Base-by-base conservation (phyloP, 305 asterid genomes). In the Rubia tinctorum region DNA sequence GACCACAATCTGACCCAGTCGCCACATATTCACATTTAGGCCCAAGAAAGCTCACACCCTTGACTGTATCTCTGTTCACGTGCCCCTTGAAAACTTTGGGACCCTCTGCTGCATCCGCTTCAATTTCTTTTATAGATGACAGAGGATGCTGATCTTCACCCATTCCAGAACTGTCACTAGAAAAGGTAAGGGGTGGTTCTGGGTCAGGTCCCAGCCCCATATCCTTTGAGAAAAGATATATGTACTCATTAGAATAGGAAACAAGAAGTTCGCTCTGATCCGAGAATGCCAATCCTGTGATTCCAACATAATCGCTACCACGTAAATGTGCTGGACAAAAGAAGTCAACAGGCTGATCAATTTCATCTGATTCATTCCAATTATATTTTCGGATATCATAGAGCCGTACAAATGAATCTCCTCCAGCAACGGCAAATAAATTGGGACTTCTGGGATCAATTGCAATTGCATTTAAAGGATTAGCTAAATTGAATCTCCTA, bases 1-100 rank as follows among this genome's bases (percentile, higher is more conserved):
- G 83, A 61, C 99, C 99, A 89, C 99, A 95, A 73, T 95, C 97
- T 60, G 99, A 95, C 71, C 99, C 99, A 75, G 98, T 95, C 81
- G 86, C 88, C 72, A 95, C 93, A 84, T 92, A 95, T 75, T 95
- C 99, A 55, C 90, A 83, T 70, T 80, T 92, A 22, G 99, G 97
- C 74, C 99, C 99, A 79, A 87, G 88, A 80, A 95, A 92, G 66
- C 77, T 86, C 68, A 92, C 99, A 7, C 96, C 98, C 85, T 92
- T 92, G 77, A 95, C 92, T 18, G 98, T 95, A 73, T 83, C 87
- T 49, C 71, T 74, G 86, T 95, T 95, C 69, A 78, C 77, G 76
- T 92, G 98, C 80, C 99, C 98, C 83, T 82, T 91, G 83, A 89
- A 95, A 62, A 88, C 89, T 83, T 86, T 89, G 37, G 97, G 97